Conservation (phyloP, 768 basidiomycete genomes). For the Dacryopinax spathularia region DNA sequence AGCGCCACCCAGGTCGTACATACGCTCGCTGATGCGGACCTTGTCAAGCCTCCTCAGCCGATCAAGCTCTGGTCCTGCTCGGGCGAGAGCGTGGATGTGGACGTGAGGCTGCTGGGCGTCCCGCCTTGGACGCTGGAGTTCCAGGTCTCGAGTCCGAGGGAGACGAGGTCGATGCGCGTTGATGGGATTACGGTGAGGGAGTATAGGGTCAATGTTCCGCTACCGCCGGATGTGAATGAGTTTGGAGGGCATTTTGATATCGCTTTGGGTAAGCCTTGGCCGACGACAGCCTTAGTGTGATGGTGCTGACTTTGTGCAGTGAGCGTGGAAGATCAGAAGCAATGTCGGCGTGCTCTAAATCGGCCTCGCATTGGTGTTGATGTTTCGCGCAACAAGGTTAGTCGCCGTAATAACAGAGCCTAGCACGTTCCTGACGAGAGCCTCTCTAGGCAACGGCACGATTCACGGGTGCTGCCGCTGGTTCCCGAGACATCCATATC, state of each 20-base stretch:
- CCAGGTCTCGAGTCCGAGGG: slow-evolving; percentile 60
- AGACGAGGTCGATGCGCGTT: slow-evolving; percentile 44
- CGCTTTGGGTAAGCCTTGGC: slow-evolving; percentile 47
- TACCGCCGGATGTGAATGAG: slow-evolving; percentile 49
- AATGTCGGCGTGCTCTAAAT: slow-evolving; percentile 62
- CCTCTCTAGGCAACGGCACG: slow-evolving; percentile 58
- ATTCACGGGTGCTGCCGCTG: slow-evolving; percentile 54
- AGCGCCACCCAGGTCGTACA: slow-evolving; percentile 81
- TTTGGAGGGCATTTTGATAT: slow-evolving; percentile 69
- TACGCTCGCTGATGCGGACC: slow-evolving; percentile 68
- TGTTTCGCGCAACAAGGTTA: slow-evolving; percentile 65
- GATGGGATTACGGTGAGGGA: slow-evolving; percentile 40
- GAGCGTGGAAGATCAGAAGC: slow-evolving; percentile 75
- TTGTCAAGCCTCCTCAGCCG: slow-evolving; percentile 31
- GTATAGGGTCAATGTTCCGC: slow-evolving; percentile 47
- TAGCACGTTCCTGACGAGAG: background rate
- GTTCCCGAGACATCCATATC: slow-evolving; percentile 44
- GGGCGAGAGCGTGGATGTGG: slow-evolving; percentile 57
- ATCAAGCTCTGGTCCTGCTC: slow-evolving; percentile 39
- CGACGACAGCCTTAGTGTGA: background rate
- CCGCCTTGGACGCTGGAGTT: slow-evolving; percentile 82
- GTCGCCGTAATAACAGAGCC: slow-evolving; percentile 13
- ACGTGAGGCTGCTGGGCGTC: slow-evolving; percentile 77
- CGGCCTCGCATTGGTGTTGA: slow-evolving; percentile 72
- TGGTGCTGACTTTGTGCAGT: slow-evolving; percentile 28